A percentile compares a stretch with the other conserved stretches of the same genome.
phyloP scores from a whole-genome alignment of 208 protist species.

The Leishmania amazonensis region DNA sequence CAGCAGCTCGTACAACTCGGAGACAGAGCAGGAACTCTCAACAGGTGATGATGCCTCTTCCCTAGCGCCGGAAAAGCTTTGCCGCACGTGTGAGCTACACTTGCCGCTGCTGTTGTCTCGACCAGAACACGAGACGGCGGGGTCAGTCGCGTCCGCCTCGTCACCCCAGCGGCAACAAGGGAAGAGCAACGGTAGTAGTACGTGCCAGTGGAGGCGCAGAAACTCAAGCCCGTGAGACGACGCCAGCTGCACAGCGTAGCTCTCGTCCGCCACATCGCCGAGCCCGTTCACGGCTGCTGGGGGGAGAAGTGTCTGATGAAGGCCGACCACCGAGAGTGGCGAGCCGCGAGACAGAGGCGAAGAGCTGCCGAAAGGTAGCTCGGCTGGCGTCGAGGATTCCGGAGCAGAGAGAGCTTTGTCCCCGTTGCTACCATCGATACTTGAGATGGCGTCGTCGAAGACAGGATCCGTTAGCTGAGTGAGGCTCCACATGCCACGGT shows the following conservation, averaged over 20 bases:
- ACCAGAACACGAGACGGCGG: neutral
- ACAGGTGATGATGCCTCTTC: neutral
- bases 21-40: slow-evolving; percentile 11
- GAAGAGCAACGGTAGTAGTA: slow-evolving; percentile 69
- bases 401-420: neutral
- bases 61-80: neutral
- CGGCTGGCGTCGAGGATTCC: neutral
- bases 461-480: slow-evolving; percentile 12
- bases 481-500: slow-evolving; percentile 44
- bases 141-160: neutral
- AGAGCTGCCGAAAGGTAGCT: neutral
- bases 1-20: slow-evolving; percentile 10
- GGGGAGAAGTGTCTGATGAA: slow-evolving; percentile 78
- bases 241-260: slow-evolving; percentile 63
- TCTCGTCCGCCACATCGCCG: slow-evolving; percentile 53
- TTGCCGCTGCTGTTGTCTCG: neutral
- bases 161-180: slow-evolving; percentile 21
- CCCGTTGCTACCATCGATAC: neutral
- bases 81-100: neutral
- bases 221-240: slow-evolving; percentile 63
- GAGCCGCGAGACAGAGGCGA: neutral
- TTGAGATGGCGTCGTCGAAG: neutral
- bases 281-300: slow-evolving; percentile 33
- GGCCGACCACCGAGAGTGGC: slow-evolving; percentile 50
- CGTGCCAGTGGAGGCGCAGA: slow-evolving; percentile 67